Evolutionary conservation across 23 red algal species (phyloP).

Genomic region (Gracilaria caudata): DNA sequence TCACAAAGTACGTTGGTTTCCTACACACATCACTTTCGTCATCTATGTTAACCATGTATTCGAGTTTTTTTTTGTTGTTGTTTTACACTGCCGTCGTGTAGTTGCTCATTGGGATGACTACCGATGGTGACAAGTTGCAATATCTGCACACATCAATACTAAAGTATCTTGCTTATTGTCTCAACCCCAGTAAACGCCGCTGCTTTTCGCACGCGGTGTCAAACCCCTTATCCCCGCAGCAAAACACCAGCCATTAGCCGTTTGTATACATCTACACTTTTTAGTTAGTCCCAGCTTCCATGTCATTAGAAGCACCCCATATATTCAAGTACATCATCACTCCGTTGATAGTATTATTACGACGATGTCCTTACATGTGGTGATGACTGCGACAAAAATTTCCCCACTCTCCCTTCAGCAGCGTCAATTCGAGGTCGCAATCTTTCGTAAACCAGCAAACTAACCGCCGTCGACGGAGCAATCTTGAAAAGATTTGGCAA

Average conservation of each 20-base stretch:
- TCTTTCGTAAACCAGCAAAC: constrained; percentile 81
- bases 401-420: constrained; percentile 18
- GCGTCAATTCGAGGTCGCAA: constrained; percentile 39
- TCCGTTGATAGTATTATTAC: too few species aligned
- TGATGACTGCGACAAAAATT: constrained; percentile 35
- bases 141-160: background rate
- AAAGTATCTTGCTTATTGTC: background rate
- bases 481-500: constrained; percentile 85
- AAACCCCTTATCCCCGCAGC: background rate
- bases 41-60: background rate
- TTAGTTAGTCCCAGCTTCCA: background rate
- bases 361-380: constrained; percentile 27
- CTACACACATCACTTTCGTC: background rate
- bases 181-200: background rate
- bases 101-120: constrained; percentile 78
- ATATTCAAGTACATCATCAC: background rate
- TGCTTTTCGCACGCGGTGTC: background rate
- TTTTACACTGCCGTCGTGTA: background rate
- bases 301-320: background rate
- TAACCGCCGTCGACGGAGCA: constrained; percentile 75
- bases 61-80: constrained; percentile 26
- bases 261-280: background rate
- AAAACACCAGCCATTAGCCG: background rate
- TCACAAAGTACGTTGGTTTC: constrained; percentile 52
- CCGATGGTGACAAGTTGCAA: constrained; percentile 1